phyloP scores from a whole-genome alignment of 495 filamentous ascomycete species.

The Pseudomonodictys pantanalensis region DNA sequence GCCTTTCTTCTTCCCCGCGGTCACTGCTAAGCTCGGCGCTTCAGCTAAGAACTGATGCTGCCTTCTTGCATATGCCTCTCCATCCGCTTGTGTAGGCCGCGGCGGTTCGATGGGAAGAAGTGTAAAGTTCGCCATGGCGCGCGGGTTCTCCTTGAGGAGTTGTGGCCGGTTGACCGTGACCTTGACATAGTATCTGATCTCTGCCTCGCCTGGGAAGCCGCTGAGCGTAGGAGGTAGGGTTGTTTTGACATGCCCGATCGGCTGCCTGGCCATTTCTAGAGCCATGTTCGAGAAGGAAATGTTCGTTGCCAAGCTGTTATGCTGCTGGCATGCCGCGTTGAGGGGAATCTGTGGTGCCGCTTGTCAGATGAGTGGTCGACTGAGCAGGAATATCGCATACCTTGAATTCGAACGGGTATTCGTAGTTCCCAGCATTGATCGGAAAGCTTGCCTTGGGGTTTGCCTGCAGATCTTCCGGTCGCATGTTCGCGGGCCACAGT shows the following conservation, averaged over 20 bases:
- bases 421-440: conserved; percentile 72
- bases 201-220: conserved; percentile 76
- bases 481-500: conserved; percentile 60
- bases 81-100: conserved; percentile 58
- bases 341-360: conserved; percentile 61
- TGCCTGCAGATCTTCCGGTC: conserved; percentile 46
- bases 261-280: conserved; percentile 55
- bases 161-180: conserved; percentile 79
- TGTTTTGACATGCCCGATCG: conserved; percentile 67
- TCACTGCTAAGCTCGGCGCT: conserved; percentile 57
- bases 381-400: conserved; percentile 38
- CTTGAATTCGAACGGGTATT: conserved; percentile 91
- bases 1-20: conserved; percentile 32
- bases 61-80: conserved; percentile 80
- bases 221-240: conserved; percentile 85
- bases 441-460: conserved; percentile 51
- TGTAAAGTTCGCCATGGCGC: conserved; percentile 64
- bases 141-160: conserved; percentile 82
- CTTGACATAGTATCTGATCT: conserved; percentile 91
- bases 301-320: conserved; percentile 57
- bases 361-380: neutral
- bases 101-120: conserved; percentile 94
- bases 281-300: conserved; percentile 55
- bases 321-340: conserved; percentile 77
- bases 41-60: conserved; percentile 69